Conservation (phyloP, 148 eudicot genomes). For the Diospyros lotus region DNA sequence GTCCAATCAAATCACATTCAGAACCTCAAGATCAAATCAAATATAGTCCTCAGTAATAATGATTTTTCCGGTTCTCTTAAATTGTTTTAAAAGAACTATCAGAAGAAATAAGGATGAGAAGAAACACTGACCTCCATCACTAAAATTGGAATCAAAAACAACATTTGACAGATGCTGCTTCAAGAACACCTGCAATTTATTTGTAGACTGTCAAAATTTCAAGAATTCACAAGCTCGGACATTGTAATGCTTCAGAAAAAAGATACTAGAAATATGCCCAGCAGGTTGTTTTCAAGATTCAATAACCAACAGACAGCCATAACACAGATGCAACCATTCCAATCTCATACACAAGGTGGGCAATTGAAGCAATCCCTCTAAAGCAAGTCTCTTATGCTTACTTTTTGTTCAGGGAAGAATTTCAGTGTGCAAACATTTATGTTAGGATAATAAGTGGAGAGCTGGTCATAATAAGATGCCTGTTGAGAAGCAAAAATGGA, state of each 20-base stretch:
- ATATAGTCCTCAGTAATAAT: no score
- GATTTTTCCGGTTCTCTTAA: not conserved
- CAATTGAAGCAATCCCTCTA: not conserved
- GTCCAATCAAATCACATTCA: no score
- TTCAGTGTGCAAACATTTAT: not conserved
- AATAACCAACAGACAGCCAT: not conserved
- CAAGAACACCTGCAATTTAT: conserved; percentile 64
- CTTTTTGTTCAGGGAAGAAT: not conserved
- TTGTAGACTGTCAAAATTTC: not conserved
- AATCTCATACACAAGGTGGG: not conserved
- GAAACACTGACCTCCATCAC: conserved; percentile 53
- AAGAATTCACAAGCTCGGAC: not conserved
- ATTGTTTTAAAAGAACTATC: not conserved
- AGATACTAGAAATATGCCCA: not conserved
- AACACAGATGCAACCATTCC: not conserved
- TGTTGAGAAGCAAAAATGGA: not conserved
- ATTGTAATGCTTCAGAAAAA: not conserved
- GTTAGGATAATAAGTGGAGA: not conserved
- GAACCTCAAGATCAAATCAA: no score
- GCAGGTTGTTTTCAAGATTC: not conserved
- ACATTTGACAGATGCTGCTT: conserved; percentile 83
- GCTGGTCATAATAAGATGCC: not conserved
- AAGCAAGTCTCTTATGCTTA: not conserved
- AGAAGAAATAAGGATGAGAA: not conserved
- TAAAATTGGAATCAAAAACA: conserved; percentile 69